Evolutionary conservation across 1,139 yeast genomes (phyloP).

Genomic region (Kazachstania sp.): DNA sequence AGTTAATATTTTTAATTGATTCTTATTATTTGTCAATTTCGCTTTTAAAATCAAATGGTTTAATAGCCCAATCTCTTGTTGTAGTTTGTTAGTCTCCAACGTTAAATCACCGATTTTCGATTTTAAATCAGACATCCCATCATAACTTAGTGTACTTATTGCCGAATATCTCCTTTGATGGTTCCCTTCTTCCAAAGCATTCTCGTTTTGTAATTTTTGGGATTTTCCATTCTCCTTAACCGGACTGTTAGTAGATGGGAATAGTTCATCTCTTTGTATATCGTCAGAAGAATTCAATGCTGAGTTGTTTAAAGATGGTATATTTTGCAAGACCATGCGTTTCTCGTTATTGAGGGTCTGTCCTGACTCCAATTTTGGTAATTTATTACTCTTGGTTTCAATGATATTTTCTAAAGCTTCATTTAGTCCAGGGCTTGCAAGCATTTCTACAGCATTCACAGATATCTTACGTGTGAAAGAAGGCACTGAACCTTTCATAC

Average conservation of each 20-base stretch:
- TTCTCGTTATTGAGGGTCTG: not conserved
- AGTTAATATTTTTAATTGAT: constrained; percentile 57
- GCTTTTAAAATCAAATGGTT: constrained; percentile 69
- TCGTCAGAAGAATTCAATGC: not conserved
- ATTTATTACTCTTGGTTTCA: constrained; percentile 6
- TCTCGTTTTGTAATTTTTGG: not conserved
- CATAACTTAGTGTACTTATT: constrained; percentile 35
- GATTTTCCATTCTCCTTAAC: not conserved
- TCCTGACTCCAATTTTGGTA: not conserved
- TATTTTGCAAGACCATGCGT: not conserved
- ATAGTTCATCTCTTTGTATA: not conserved
- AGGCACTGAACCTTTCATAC: not conserved
- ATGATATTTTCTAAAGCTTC: constrained; percentile 19
- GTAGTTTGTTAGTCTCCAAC: constrained; percentile 42
- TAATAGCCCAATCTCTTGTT: constrained; percentile 55
- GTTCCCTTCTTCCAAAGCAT: not conserved
- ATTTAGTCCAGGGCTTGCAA: constrained; percentile 16
- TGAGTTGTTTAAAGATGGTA: not conserved
- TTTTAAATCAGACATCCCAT: constrained; percentile 38
- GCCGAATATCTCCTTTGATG: not conserved
- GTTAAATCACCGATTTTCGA: constrained; percentile 46
- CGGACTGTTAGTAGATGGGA: not conserved
- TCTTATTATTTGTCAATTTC: constrained; percentile 65
- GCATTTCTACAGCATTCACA: constrained; percentile 11
- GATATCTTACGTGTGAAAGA: not conserved